Percentiles rank a stretch among this genome's conserved stretches.
Evolutionary conservation across 2,329 filamentous ascomycete species (phyloP).

Genomic region (Mycocentrospora acerina): DNA sequence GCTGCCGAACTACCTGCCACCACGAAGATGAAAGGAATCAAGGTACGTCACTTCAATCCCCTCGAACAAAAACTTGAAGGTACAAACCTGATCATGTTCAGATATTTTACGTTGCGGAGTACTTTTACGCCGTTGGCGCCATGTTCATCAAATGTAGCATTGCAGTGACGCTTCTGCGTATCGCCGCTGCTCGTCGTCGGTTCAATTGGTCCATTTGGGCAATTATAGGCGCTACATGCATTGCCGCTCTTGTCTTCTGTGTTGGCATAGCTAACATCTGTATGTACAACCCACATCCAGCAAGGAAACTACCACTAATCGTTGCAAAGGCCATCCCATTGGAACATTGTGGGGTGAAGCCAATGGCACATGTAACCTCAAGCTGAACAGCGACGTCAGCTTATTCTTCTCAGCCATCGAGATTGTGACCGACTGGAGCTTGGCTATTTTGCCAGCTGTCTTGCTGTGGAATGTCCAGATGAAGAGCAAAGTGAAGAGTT

Average conservation of each 20-base stretch:
- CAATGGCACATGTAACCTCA: constrained; percentile 19
- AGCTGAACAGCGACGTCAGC: constrained; percentile 22
- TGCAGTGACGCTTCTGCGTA: constrained; percentile 21
- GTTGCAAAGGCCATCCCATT: constrained; percentile 15
- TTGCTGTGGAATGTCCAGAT: constrained; percentile 27
- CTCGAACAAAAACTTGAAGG: background rate
- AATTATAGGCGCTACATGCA: constrained; percentile 14
- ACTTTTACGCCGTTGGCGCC: constrained; percentile 21
- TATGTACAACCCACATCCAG: constrained; percentile 2
- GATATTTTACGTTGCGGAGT: constrained; percentile 23
- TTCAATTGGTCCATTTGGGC: constrained; percentile 13
- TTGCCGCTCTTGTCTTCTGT: constrained; percentile 19
- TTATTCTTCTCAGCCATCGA: constrained; percentile 25
- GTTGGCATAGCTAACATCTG: constrained; percentile 23
- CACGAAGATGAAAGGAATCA: constrained; percentile 15
- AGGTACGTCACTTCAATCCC: constrained; percentile 6
- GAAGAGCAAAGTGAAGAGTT: constrained; percentile 44
- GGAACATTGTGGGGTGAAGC: constrained; percentile 23
- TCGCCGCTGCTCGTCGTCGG: constrained; percentile 10
- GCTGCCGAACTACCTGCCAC: constrained; percentile 9
- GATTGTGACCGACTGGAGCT: constrained; percentile 21
- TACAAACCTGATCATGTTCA: background rate
- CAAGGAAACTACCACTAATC: background rate
- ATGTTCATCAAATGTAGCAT: constrained; percentile 24
- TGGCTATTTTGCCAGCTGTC: constrained; percentile 19